These are phyloP conservation scores for Symbiotaphrina buchneri DNA, from an alignment of 495 filamentous ascomycete species.

Conservation along the genomic window DNA sequence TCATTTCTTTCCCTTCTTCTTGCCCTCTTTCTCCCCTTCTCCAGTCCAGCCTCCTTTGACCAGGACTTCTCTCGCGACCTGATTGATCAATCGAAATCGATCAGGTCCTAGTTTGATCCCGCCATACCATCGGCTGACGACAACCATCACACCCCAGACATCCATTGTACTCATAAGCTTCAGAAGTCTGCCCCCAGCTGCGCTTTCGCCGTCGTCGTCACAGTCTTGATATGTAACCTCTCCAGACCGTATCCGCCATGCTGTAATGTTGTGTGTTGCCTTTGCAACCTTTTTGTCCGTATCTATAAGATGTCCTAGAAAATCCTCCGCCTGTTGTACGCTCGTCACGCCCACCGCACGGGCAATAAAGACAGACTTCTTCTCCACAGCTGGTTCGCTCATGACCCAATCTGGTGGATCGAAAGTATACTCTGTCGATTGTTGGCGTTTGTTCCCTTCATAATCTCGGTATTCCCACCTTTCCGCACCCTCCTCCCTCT, in stretches of 20 bases:
- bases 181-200: conserved; percentile 64
- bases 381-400: conserved; percentile 49
- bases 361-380: conserved; percentile 75
- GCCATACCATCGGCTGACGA: conserved; percentile 94
- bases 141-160: conserved; percentile 74
- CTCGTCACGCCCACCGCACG: conserved; percentile 44
- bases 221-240: conserved; percentile 53
- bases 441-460: conserved; percentile 1
- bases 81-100: conserved; percentile 65
- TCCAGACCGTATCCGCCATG: conserved; percentile 29
- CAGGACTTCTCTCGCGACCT: conserved; percentile 64
- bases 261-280: conserved; percentile 81
- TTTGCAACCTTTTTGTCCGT: conserved; percentile 61
- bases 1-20: too few species aligned
- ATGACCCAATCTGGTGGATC: conserved; percentile 38
- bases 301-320: conserved; percentile 45
- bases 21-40: too few species aligned
- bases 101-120: conserved; percentile 72
- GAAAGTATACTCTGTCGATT: conserved; percentile 1
- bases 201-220: conserved; percentile 93
- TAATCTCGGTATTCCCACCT: conserved; percentile 6
- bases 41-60: too few species aligned
- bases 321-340: conserved; percentile 41
- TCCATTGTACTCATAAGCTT: conserved; percentile 91
- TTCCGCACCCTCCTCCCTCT: conserved; percentile 5